phyloP scores from a whole-genome alignment of 371 early-diverging fungal genomes.

The Encephalitozoon cuniculi region DNA sequence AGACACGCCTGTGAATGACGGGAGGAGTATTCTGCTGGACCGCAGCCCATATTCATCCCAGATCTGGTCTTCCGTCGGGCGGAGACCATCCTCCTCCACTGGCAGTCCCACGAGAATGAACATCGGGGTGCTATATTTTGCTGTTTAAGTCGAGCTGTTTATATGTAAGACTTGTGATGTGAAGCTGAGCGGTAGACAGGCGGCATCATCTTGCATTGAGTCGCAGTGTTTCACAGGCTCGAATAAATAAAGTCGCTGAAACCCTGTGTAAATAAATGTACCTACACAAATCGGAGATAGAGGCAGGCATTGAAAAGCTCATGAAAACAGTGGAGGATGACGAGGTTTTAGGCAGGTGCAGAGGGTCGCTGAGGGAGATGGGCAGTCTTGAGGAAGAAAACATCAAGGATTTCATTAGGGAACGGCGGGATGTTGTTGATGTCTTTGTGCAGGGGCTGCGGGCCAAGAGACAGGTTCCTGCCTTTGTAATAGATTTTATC shows the following conservation, averaged over 20 bases:
- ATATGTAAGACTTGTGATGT: neutral
- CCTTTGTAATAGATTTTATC: slow-evolving; percentile 1
- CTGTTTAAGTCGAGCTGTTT: neutral
- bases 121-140: slow-evolving; percentile 5
- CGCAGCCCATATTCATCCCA: neutral
- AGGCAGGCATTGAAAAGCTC: slow-evolving; percentile 7
- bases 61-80: neutral
- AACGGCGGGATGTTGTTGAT: neutral
- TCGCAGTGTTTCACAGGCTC: neutral
- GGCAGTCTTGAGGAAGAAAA: neutral
- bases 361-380: neutral
- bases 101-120: neutral
- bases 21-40: neutral
- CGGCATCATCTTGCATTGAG: neutral
- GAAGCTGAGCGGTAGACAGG: neutral
- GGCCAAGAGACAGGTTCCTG: neutral
- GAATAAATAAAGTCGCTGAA: neutral
- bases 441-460: neutral
- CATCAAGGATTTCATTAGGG: neutral
- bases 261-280: slow-evolving; percentile 3
- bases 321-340: neutral
- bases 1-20: slow-evolving; percentile 5
- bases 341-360: neutral
- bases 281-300: neutral
- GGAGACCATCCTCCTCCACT: neutral